Base-by-base conservation (phyloP, 495 filamentous ascomycete genomes). In the Neurospora sublineolata region DNA sequence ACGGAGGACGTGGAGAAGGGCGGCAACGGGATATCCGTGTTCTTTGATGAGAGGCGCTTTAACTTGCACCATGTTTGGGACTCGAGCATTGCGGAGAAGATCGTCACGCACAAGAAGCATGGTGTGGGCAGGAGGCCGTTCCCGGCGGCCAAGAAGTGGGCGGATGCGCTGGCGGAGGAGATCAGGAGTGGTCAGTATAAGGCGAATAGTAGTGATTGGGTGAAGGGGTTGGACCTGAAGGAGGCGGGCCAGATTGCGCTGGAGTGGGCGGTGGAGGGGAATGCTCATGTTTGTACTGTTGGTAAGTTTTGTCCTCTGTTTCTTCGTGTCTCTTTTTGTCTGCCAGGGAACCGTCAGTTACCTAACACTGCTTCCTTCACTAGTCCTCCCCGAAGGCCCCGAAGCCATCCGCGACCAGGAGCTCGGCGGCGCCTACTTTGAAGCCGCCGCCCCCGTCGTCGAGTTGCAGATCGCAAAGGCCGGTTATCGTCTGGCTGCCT, bases 401-500 rank as follows among this genome's bases (percentile, higher is more conserved):
- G 76, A 81, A 4, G 85, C 82, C 10, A 85, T 91, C 37, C 74
- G 76, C 3, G 86, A 84, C 7, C 78, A 86, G 75, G 90, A 93
- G 75, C 77, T 93, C 30, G 84, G 84, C 68, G 84, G 84, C 0
- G 80, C 81, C 8, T 94, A 94, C 79, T 91, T 89, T 76, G 81
- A 90, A 64, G 82, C 82, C 20, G 87, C 89, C 16, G 80, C 96
- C 20, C 86, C 85, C 23, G 85, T 91, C 64, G 83, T 95, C 46
- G 88, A 94, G 82, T 73, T 88, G 73, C 88, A 92, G 79, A 86
- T 97, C 75, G 92, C 91, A 3, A 90, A 88, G 77, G 92, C 88
- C 11, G 92, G 92, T 12, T 93, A 89, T 74, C 86, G 91, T 30
- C 77, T 92, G 69, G 89, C 86, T 9, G 84, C 83, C 27, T 90